These are phyloP conservation scores for Rhodosporidiobolus odoratus DNA, from an alignment of 768 basidiomycete genomes.

Conservation along the genomic window DNA sequence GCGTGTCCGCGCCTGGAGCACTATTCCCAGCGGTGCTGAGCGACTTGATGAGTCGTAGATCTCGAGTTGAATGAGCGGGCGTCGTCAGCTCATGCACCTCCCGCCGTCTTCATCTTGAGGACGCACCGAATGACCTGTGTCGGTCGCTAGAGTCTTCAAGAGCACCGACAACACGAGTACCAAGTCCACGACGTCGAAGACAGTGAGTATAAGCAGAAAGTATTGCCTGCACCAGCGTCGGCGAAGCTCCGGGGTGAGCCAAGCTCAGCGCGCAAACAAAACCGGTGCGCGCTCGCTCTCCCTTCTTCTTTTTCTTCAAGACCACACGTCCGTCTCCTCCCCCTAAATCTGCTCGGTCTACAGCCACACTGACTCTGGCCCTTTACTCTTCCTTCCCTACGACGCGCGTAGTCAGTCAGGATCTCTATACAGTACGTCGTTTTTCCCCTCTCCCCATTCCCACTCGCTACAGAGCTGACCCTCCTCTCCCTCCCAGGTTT, in stretches of 20 bases:
- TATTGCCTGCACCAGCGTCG: background rate
- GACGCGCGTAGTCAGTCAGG: slow-evolving; percentile 12
- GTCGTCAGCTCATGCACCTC: too few relatives aligned
- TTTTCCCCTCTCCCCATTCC: background rate
- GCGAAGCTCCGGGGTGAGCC: background rate
- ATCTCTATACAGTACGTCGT: slow-evolving; percentile 16
- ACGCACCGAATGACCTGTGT: too few relatives aligned
- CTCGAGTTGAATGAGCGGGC: too few relatives aligned
- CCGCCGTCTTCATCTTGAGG: too few relatives aligned
- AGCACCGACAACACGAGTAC: too few relatives aligned
- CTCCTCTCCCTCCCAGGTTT: background rate
- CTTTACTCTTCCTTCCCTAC: background rate
- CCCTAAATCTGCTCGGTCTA: background rate
- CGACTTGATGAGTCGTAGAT: too few relatives aligned
- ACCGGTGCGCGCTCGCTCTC: background rate
- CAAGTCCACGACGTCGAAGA: background rate
- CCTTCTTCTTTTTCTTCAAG: slow-evolving; percentile 17
- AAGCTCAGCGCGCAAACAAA: slow-evolving; percentile 3
- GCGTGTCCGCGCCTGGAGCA: too few relatives aligned
- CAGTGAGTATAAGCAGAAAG: background rate
- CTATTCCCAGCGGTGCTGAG: too few relatives aligned
- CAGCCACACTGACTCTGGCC: background rate
- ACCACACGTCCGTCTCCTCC: slow-evolving; percentile 18
- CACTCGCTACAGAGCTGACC: background rate
- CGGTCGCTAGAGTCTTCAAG: too few relatives aligned